phyloP scores from a whole-genome alignment of 202 grass and related monocot genomes.

The Schoenoplectus triqueter region DNA sequence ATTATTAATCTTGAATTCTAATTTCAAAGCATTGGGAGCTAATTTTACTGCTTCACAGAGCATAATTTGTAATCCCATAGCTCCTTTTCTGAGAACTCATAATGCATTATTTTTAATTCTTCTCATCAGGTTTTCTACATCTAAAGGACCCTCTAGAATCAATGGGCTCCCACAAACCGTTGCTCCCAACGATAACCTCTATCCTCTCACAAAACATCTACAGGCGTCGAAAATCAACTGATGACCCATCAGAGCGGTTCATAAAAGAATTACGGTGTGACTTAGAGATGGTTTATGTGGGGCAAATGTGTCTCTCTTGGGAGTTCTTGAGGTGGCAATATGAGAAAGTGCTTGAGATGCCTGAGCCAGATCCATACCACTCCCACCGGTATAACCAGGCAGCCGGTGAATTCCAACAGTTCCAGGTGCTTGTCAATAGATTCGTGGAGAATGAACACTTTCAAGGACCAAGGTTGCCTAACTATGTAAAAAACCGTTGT shows the following conservation, averaged over 20 bases:
- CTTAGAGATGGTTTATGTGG: conserved; percentile 87
- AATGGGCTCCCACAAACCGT: conserved; percentile 50
- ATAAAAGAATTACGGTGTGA: conserved; percentile 77
- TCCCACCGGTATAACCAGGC: conserved; percentile 82
- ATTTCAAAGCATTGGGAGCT: neutral
- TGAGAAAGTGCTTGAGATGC: conserved; percentile 70
- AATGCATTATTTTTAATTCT: neutral
- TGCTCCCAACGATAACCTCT: conserved; percentile 62
- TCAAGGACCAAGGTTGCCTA: conserved; percentile 80
- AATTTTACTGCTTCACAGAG: neutral
- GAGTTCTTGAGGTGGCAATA: conserved; percentile 97
- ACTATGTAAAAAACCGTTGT: conserved; percentile 83
- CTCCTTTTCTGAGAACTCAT: neutral
- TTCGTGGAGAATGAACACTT: conserved; percentile 89
- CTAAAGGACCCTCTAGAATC: conserved; percentile 68
- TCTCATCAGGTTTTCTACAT: conserved; percentile 78
- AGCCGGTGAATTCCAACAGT: conserved; percentile 96
- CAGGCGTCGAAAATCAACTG: conserved; percentile 50
- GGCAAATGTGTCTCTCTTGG: conserved; percentile 93
- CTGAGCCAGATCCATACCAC: conserved; percentile 70
- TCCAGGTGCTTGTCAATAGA: conserved; percentile 83
- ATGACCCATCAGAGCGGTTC: conserved; percentile 66
- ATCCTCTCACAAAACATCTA: conserved; percentile 73
- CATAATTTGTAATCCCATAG: neutral
- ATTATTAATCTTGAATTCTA: neutral